Base-by-base conservation (phyloP, 805 yeast genomes). In the Scheffersomyces stipitis region DNA sequence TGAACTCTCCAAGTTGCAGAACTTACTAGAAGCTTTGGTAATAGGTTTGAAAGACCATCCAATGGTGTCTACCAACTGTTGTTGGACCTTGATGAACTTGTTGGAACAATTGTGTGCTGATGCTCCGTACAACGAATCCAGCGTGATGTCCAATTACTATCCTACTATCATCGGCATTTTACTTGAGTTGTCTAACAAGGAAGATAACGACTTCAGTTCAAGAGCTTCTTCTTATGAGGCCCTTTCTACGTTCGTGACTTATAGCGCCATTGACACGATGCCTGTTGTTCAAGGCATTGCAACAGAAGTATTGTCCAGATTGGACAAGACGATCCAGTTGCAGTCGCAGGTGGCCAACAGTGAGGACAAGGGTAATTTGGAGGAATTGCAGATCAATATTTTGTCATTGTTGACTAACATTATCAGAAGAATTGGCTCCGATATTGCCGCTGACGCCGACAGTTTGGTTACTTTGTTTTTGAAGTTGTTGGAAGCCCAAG, bases 201-300 rank as follows among this genome's bases (percentile, higher is more conserved):
- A 67, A 13, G 96, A 88, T 54, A 93, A 93, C 54, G 98, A 91
- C 58, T 75, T 78, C 56, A 81, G 87, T 41, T 78, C 95, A 4
- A 77, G 98, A 56, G 91, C 98, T 2, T 88, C 97, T n/a, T 95
- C 98, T 2, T 93, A 88, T 60, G 96, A 95, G 64, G 95, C 97
- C 0, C 68, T 93, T 48, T 81, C 96, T 2, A 74, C 91, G 0
- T 69, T 90, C 54, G 96, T 91, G 16, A 73, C 81, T 32, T 84
- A 76, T 60, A 75, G 91, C 53, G 80, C 95, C 4, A 73, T 71
- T 30, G 86, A 79, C 52, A 84, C 84, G 28, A 71, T 85, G 60
- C 79, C 78, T 26, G 62, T 80, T 16, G 82, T 90, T 26, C 81
- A 84, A 42, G 71, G 74, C 31, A 76, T 91, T 48, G 95, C 96